A percentile compares a stretch with the other conserved stretches of the same genome.
Evolutionary conservation across 106 monocot genomes (phyloP).

Genomic region (Xerophyta viscosa): DNA sequence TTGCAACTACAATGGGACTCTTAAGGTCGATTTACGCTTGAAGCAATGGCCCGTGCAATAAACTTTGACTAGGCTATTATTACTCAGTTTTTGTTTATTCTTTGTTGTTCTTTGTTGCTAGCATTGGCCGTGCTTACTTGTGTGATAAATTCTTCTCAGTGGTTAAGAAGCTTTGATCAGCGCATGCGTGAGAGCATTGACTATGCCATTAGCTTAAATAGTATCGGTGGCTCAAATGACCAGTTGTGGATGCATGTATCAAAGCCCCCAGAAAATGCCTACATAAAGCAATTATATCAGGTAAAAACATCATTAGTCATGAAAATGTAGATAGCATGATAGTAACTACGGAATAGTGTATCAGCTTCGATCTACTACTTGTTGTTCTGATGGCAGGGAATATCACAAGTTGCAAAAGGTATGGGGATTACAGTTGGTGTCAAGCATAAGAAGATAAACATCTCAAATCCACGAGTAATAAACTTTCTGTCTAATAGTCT

Average conservation of each 20-base stretch:
- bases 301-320: conserved; percentile 25
- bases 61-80: neutral
- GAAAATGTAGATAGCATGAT: neutral
- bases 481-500: neutral
- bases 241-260: conserved; percentile 93
- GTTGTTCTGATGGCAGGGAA: conserved; percentile 43
- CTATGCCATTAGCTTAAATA: conserved; percentile 98
- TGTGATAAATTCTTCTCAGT: conserved; percentile 37
- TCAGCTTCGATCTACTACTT: neutral
- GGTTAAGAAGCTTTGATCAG: conserved; percentile 94
- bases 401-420: conserved; percentile 74
- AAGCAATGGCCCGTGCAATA: neutral
- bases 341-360: neutral
- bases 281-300: conserved; percentile 86
- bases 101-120: neutral
- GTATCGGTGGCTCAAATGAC: conserved; percentile 75
- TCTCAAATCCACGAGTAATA: conserved; percentile 86
- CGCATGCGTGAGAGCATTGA: conserved; percentile 96
- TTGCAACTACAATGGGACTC: conserved; percentile 97
- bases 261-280: conserved; percentile 94
- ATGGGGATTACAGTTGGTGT: conserved; percentile 67
- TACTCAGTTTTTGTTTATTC: neutral
- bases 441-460: conserved; percentile 99
- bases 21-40: conserved; percentile 46
- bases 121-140: no score